phyloP scores from a whole-genome alignment of 148 eudicot species.

The Oxyria digyna region DNA sequence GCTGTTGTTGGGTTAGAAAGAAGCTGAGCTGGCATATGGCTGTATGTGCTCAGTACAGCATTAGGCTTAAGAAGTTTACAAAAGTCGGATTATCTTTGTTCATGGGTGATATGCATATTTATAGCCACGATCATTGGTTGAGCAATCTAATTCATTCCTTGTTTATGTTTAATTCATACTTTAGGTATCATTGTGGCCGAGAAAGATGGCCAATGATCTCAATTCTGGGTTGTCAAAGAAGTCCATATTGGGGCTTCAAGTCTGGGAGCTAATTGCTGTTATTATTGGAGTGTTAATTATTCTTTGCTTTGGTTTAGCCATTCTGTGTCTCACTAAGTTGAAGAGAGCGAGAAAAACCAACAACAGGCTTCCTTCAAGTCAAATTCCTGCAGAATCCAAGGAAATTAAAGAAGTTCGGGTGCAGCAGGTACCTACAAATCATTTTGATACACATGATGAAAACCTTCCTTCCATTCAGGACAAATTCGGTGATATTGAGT shows the following conservation, averaged over 20 bases:
- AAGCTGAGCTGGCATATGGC: constrained; percentile 3
- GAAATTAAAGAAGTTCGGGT: constrained; percentile 55
- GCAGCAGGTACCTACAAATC: constrained; percentile 31
- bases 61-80: background rate
- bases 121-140: background rate
- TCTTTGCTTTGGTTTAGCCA: constrained; percentile 29
- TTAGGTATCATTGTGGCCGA: constrained; percentile 19
- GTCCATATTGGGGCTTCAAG: constrained; percentile 34
- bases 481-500: constrained; percentile 44
- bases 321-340: constrained; percentile 40
- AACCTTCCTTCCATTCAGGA: constrained; percentile 41
- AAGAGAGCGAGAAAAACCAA: constrained; percentile 36
- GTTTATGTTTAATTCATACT: background rate
- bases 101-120: background rate
- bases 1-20: background rate
- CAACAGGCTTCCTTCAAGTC: constrained; percentile 32
- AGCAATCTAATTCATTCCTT: background rate
- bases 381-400: constrained; percentile 49
- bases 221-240: constrained; percentile 29
- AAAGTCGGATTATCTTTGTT: background rate
- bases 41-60: background rate
- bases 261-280: constrained; percentile 52
- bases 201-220: constrained; percentile 36
- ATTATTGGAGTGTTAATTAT: constrained; percentile 34
- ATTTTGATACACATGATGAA: constrained; percentile 26